phyloP scores from a whole-genome alignment of 1,139 yeast genomes.

The Geotrichum aggregatum region DNA sequence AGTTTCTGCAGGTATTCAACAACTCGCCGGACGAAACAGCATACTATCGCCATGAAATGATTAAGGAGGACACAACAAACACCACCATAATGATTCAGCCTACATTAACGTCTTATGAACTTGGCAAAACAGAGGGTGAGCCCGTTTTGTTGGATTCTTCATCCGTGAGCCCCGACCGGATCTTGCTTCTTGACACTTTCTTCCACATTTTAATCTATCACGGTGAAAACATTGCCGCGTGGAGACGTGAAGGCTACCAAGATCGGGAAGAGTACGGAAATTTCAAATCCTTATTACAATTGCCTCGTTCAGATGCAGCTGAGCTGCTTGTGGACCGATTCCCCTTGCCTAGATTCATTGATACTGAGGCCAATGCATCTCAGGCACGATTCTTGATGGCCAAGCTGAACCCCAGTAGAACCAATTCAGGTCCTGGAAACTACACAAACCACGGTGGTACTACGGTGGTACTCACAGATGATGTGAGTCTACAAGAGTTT shows the following conservation, averaged over 20 bases:
- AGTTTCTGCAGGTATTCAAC: slow-evolving; percentile 64
- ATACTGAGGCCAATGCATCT: slow-evolving; percentile 72
- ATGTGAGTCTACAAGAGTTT: slow-evolving; percentile 85
- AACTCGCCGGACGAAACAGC: slow-evolving; percentile 79
- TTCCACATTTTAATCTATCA: slow-evolving; percentile 69
- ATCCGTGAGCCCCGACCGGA: slow-evolving; percentile 58
- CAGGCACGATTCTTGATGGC: slow-evolving; percentile 76
- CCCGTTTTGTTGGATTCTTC: slow-evolving; percentile 68
- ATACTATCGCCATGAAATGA: slow-evolving; percentile 62
- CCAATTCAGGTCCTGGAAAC: slow-evolving; percentile 37
- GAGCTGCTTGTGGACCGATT: slow-evolving; percentile 63
- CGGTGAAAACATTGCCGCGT: slow-evolving; percentile 63
- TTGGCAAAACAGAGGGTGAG: slow-evolving; percentile 55
- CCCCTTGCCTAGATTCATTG: slow-evolving; percentile 73
- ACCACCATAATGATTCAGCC: slow-evolving; percentile 75
- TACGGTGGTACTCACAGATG: slow-evolving; percentile 90
- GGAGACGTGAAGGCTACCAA: slow-evolving; percentile 68
- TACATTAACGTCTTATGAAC: slow-evolving; percentile 59
- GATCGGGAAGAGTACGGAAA: slow-evolving; percentile 61
- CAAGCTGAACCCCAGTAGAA: slow-evolving; percentile 63
- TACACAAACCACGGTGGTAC: slow-evolving; percentile 46
- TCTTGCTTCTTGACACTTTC: slow-evolving; percentile 65
- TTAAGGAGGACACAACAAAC: slow-evolving; percentile 63
- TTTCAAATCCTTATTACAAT: slow-evolving; percentile 56
- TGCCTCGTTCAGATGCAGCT: slow-evolving; percentile 67